These are phyloP conservation scores for Solanum aculeatissimum DNA, from an alignment of 305 asterid species.

Conservation along the genomic window DNA sequence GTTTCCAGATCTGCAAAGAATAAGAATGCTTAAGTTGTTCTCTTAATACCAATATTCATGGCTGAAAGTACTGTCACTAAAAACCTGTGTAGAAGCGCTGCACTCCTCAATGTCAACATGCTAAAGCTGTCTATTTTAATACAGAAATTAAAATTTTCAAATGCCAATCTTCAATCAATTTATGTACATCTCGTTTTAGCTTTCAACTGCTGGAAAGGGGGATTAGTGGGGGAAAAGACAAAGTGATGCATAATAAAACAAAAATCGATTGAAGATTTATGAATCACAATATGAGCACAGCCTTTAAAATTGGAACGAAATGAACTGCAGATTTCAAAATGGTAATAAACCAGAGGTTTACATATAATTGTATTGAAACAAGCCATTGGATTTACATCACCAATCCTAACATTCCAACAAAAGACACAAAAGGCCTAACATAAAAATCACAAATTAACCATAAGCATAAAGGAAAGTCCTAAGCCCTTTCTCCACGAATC, in stretches of 20 bases:
- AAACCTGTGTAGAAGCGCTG: neutral
- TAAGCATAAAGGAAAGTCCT: neutral
- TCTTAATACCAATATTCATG: neutral
- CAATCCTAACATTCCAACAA: neutral
- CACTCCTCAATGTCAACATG: neutral
- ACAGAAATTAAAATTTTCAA: neutral
- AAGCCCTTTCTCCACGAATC: conserved; percentile 10
- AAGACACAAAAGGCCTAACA: neutral
- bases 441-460: neutral
- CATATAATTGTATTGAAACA: neutral
- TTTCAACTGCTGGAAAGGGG: neutral
- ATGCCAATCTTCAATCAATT: neutral
- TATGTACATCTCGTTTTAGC: neutral
- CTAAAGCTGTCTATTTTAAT: neutral
- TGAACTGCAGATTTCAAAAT: neutral
- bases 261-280: too few relatives aligned
- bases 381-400: neutral
- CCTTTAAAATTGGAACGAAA: neutral
- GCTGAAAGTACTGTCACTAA: neutral
- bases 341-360: neutral
- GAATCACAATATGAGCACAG: neutral
- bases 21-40: neutral
- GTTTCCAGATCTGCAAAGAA: neutral
- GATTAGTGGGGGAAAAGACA: neutral
- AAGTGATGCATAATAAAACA: neutral